Base-by-base conservation (phyloP, 306 rosid species). In the Glycine latifolia region DNA sequence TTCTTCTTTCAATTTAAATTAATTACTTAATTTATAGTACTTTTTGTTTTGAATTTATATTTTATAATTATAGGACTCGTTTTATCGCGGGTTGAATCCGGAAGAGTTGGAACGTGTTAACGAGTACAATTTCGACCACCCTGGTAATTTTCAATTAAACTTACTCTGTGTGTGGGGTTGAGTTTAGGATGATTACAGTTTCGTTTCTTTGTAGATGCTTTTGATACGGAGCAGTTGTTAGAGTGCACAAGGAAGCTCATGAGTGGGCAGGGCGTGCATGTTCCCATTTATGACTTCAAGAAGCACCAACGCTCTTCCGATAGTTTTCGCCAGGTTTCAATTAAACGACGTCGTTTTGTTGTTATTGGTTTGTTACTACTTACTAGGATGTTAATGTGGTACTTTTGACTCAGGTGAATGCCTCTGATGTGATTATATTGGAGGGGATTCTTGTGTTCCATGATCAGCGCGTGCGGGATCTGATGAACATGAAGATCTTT, bases 401-500 rank as follows among this genome's bases (percentile, higher is more conserved):
- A 13, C 47, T 33, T 15, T 44, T 37, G 81, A 76, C 60, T 77
- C 85, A 95, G 99, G 99, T 95, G 56, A 93, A 95, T 88, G 98
- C 92, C 77, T 95, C 99, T 66, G 97, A 95, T 82, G 99, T 95
- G 69, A 95, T 95, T 72, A 95, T 95, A 81, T 75, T 95, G 90
- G 99, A 95, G 87, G 99, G 99, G 49, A 95, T 95, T 91, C 92
- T 95, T 66, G 98, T 95, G 67, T 95, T 95, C 90, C 99, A 95
- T 61, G 99, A 95, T 56, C 99, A 89, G 76, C 91, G 86, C 53
- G 95, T 95, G 17, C 97, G 99, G 33, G 90, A 89, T 85, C 87
- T 95, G 77, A 95, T 95, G 99, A 91, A 91, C 87, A 95, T 93
- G 93, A 95, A 95, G 91, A 95, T 95, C 80, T 95, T 95, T 89